These are phyloP conservation scores for Phaeosphaeriaceae sp. DNA, from an alignment of 2,329 filamentous ascomycete genomes.

Conservation along the genomic window DNA sequence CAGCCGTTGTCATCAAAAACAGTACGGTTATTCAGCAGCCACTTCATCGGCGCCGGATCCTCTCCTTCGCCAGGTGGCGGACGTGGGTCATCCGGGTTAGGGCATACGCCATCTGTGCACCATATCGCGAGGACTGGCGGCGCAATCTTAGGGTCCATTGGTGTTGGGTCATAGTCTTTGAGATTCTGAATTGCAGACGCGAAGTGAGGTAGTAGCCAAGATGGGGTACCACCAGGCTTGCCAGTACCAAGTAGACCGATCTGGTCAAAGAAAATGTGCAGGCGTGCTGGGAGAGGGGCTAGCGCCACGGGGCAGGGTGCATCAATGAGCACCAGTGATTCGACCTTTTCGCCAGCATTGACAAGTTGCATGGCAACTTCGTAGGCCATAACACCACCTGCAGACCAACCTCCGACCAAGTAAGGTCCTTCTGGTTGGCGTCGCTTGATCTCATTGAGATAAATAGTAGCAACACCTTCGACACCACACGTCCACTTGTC, in stretches of 20 bases:
- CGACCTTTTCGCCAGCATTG: slow-evolving; percentile 56
- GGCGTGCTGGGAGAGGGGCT: slow-evolving; percentile 58
- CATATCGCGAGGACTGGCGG: slow-evolving; percentile 71
- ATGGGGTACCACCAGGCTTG: slow-evolving; percentile 65
- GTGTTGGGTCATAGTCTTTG: slow-evolving; percentile 70
- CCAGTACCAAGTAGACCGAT: slow-evolving; percentile 74
- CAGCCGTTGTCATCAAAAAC: slow-evolving; percentile 75
- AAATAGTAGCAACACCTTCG: slow-evolving; percentile 68
- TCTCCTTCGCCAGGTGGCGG: slow-evolving; percentile 67
- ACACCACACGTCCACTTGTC: slow-evolving; percentile 70
- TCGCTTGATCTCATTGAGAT: slow-evolving; percentile 72
- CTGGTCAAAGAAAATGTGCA: slow-evolving; percentile 75
- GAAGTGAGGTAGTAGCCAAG: slow-evolving; percentile 79
- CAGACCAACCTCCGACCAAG: slow-evolving; percentile 62
- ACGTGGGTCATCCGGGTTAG: slow-evolving; percentile 68
- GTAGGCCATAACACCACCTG: slow-evolving; percentile 62
- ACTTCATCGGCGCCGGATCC: slow-evolving; percentile 63
- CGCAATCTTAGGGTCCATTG: slow-evolving; percentile 64
- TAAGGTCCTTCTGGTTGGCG: slow-evolving; percentile 70
- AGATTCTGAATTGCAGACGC: slow-evolving; percentile 71
- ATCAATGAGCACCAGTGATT: slow-evolving; percentile 60
- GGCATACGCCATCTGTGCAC: slow-evolving; percentile 76
- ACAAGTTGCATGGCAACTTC: slow-evolving; percentile 58
- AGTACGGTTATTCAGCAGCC: slow-evolving; percentile 74
- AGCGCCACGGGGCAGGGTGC: slow-evolving; percentile 60